phyloP scores from a whole-genome alignment of 768 basidiomycete genomes.

The Lentinula aciculospora region DNA sequence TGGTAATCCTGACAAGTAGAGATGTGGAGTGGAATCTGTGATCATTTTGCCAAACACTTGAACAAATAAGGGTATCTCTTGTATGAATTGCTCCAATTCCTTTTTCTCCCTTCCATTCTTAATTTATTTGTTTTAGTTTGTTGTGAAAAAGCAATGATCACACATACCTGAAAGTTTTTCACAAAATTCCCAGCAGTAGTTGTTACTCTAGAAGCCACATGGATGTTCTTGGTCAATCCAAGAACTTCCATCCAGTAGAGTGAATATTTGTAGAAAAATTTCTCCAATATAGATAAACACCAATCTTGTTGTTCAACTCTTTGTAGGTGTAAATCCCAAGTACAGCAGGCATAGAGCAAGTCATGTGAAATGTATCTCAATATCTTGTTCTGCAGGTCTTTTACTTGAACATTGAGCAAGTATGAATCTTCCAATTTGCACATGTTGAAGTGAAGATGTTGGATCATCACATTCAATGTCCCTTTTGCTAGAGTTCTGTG shows the following conservation, averaged over 20 bases:
- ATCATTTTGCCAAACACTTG: conserved; percentile 7
- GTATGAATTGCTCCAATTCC: not conserved
- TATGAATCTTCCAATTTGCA: not conserved
- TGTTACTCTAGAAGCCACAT: not conserved
- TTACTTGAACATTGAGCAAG: not conserved
- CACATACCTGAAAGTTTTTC: not conserved
- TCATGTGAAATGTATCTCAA: not conserved
- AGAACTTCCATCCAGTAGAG: not conserved
- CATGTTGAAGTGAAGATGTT: conserved; percentile 1
- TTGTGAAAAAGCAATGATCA: not conserved
- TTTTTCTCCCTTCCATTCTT: not conserved
- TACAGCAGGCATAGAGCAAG: not conserved
- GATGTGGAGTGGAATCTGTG: conserved; percentile 12
- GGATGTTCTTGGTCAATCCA: not conserved
- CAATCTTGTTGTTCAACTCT: too few relatives aligned
- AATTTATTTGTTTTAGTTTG: not conserved
- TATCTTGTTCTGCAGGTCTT: not conserved
- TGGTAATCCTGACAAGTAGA: conserved; percentile 20
- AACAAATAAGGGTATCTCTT: not conserved
- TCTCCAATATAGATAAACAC: not conserved
- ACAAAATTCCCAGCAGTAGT: too few relatives aligned
- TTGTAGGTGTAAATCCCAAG: not conserved
- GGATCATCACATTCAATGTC: not conserved
- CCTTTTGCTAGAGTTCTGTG: not conserved
- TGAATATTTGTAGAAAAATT: not conserved